These are phyloP conservation scores for Candida taoyuanica DNA, from an alignment of 805 yeast species.

Conservation along the genomic window DNA sequence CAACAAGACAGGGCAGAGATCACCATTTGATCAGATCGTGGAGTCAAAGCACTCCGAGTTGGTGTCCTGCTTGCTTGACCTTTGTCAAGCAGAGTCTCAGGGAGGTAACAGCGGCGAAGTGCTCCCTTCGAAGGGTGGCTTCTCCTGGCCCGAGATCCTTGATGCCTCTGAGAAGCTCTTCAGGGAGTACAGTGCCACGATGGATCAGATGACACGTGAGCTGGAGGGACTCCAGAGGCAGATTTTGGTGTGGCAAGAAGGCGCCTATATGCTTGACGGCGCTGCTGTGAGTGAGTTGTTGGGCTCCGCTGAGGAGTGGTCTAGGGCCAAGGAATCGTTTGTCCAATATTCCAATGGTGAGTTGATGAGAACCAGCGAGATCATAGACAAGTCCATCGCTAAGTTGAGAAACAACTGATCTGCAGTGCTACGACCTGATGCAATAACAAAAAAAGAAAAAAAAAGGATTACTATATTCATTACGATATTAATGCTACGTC, in stretches of 20 bases:
- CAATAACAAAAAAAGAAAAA: too few species aligned
- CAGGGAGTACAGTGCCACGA: constrained; percentile 18
- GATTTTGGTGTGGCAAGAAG: constrained; percentile 26
- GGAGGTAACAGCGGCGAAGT: background rate
- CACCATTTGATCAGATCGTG: constrained; percentile 1
- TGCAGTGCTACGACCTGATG: too few species aligned
- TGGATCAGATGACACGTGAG: constrained; percentile 21
- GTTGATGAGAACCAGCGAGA: constrained; percentile 20
- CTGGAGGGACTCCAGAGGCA: constrained; percentile 22
- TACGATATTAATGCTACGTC: background rate
- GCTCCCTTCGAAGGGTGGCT: background rate
- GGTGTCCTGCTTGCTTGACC: constrained; percentile 4
- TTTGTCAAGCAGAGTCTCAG: background rate
- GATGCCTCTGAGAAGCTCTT: constrained; percentile 17
- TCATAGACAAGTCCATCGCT: constrained; percentile 23
- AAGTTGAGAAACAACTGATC: constrained; percentile 17
- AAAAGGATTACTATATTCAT: too few species aligned
- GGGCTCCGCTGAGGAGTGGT: constrained; percentile 22
- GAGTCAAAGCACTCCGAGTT: constrained; percentile 2
- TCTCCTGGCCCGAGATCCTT: constrained; percentile 17
- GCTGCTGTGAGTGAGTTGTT: constrained; percentile 19
- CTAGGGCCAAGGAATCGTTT: constrained; percentile 19
- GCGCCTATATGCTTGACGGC: constrained; percentile 23
- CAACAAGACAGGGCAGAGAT: too few species aligned
- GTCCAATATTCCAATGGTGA: constrained; percentile 20